Evolutionary conservation across 768 basidiomycete species (phyloP).

Genomic region (Mrakia gelida): DNA sequence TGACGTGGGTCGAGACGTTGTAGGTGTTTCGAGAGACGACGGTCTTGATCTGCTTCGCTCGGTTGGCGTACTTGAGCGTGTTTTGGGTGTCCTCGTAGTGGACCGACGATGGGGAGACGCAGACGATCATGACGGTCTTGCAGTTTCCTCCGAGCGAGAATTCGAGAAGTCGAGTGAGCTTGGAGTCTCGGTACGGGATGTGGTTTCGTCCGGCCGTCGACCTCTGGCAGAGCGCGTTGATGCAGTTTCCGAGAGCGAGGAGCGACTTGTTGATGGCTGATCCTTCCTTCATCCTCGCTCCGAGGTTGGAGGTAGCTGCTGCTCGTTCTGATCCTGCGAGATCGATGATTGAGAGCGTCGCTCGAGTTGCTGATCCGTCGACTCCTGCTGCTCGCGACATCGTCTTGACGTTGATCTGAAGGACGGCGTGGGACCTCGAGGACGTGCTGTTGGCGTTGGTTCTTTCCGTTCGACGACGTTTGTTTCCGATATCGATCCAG

Average conservation of each 20-base stretch:
- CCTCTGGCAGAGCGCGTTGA: slow-evolving; percentile 84
- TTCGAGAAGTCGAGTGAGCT: slow-evolving; percentile 93
- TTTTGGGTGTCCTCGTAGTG: slow-evolving; percentile 99
- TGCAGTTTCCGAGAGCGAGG: slow-evolving; percentile 94
- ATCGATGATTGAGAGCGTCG: slow-evolving; percentile 94
- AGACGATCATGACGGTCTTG: slow-evolving; percentile 99
- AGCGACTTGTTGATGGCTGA: slow-evolving; percentile 99
- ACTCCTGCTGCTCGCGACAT: slow-evolving; percentile 68
- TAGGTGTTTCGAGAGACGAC: slow-evolving; percentile 92
- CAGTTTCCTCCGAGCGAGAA: slow-evolving; percentile 98
- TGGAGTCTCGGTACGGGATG: slow-evolving; percentile 95
- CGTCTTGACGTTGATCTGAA: slow-evolving; percentile 89
- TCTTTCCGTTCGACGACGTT: slow-evolving; percentile 80
- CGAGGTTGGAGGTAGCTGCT: slow-evolving; percentile 93
- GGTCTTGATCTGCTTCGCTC: slow-evolving; percentile 97
- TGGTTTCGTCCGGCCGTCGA: slow-evolving; percentile 71
- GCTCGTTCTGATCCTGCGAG: slow-evolving; percentile 96
- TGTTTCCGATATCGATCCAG: slow-evolving; percentile 84
- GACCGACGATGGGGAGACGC: slow-evolving; percentile 85
- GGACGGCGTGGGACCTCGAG: slow-evolving; percentile 94
- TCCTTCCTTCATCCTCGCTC: slow-evolving; percentile 95
- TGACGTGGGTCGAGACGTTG: slow-evolving; percentile 90
- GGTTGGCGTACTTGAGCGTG: slow-evolving; percentile 93
- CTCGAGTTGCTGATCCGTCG: slow-evolving; percentile 75
- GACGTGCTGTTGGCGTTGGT: slow-evolving; percentile 96